Evolutionary conservation across 2,329 filamentous ascomycete genomes (phyloP).

Genomic region (Aspergillus proliferans): DNA sequence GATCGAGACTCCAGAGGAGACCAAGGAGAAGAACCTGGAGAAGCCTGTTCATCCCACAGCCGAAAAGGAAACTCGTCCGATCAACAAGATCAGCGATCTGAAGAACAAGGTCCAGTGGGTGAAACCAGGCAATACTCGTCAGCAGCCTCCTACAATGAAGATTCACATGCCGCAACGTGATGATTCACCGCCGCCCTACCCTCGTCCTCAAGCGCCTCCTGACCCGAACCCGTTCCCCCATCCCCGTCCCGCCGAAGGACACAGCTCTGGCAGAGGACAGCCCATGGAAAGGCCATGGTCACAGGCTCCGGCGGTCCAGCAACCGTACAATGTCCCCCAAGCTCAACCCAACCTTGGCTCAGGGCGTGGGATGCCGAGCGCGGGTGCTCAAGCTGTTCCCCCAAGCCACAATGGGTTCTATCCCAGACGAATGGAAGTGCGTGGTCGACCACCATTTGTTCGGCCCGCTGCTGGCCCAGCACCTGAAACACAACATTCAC

Average conservation of each 20-base stretch:
- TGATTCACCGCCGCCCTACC: conserved; percentile 3
- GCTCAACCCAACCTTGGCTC: too few species aligned
- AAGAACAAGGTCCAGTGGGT: conserved; percentile 1
- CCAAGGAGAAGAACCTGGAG: conserved; percentile 2
- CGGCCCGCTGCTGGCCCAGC: too few species aligned
- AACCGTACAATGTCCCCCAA: neutral
- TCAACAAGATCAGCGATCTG: neutral
- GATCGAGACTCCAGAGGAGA: conserved; percentile 8
- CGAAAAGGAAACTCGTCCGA: conserved; percentile 4
- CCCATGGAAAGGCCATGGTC: neutral
- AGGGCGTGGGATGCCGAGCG: neutral
- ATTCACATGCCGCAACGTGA: conserved; percentile 5
- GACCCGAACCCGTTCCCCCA: neutral
- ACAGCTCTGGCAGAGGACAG: neutral
- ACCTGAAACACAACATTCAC: too few species aligned
- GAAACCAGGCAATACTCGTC: neutral
- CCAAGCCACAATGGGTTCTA: neutral
- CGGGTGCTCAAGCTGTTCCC: neutral
- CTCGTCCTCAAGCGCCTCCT: neutral
- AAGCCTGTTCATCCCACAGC: conserved; percentile 2
- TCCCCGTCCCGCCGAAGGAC: neutral
- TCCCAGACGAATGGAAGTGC: neutral
- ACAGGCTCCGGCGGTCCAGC: neutral
- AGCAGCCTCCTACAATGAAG: neutral
- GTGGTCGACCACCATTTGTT: too few species aligned